Evolutionary conservation across 257 asterid genomes (phyloP), one percentile per base, ranked within the genome.

Genomic region (Primulina tabacum): DNA sequence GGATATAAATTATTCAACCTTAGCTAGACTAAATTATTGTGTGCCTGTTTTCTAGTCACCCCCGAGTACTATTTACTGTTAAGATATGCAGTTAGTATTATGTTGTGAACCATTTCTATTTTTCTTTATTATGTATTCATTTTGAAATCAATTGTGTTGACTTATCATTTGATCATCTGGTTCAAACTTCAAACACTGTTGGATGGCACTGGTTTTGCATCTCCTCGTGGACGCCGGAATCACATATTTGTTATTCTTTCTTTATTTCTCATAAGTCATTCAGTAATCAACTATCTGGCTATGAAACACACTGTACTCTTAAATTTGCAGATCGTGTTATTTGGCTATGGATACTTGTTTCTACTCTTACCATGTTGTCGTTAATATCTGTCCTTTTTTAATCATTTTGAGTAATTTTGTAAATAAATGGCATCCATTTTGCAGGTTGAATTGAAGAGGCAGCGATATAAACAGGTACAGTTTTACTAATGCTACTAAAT

Each of bases 391-490:
- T 60, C 56, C 52, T 29, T 26, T 43, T 26, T 53, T 53, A 6
- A 35, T 47, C 34, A 62, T 66, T 33, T 26, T 32, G 14, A 61
- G 24, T 56, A 68, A 68, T 78, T 60, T 63, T 61, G 78, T 77
- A 60, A 80, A 64, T 43, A 14, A 9, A 55, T 16, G 20, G 60
- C 62, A 62, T 67, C 67, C 26, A 20, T 65, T 43, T n/a, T 80
- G 87, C 97, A 92, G 98, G 92, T 80, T 66, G 95, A 88, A 77
- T 64, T 75, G 81, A 81, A 72, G 62, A 88, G 73, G 73, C 77
- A 82, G 87, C 86, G 97, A 73, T 76, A 74, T 61, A 80, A 84
- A 75, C 96, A 92, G 97, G 98, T 92, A 79, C 17, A 35, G 21
- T 12, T 78, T 73, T 74, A 24, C 57, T 74, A 28, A 5, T 74